Evolutionary conservation across 1,284 basidiomycete species (phyloP).

Genomic region (Puccinia hordei): DNA sequence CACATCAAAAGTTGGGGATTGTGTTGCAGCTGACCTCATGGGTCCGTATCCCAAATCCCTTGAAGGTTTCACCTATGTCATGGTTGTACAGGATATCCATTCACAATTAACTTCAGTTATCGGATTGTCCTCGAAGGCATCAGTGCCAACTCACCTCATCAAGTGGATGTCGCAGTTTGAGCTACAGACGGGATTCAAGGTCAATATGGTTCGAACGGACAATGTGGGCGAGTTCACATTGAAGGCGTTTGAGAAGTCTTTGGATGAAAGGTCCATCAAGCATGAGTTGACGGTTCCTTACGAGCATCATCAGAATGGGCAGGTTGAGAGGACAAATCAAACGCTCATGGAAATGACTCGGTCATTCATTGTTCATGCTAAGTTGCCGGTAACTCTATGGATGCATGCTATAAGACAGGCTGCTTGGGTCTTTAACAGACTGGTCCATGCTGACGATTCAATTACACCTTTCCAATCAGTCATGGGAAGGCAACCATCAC

Average conservation of each 20-base stretch:
- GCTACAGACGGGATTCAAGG: too few relatives aligned
- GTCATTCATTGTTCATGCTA: too few relatives aligned
- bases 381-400: too few relatives aligned
- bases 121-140: neutral
- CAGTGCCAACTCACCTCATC: neutral
- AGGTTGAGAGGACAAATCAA: too few relatives aligned
- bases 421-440: constrained; percentile 1
- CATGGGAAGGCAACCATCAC: neutral
- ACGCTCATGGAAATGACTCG: too few relatives aligned
- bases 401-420: too few relatives aligned
- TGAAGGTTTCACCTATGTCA: neutral
- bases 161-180: neutral
- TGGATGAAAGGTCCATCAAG: too few relatives aligned
- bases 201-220: neutral
- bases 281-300: too few relatives aligned
- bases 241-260: neutral
- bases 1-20: neutral
- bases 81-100: too few relatives aligned
- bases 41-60: neutral
- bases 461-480: neutral
- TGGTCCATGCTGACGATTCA: neutral
- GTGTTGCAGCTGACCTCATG: neutral
- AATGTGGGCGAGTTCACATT: neutral
- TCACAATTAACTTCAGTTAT: neutral
- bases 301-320: too few relatives aligned